Percentiles rank a stretch among this genome's conserved stretches.
Conservation (phyloP, 1,284 basidiomycete genomes). For the Singerocomus inundabilis region DNA sequence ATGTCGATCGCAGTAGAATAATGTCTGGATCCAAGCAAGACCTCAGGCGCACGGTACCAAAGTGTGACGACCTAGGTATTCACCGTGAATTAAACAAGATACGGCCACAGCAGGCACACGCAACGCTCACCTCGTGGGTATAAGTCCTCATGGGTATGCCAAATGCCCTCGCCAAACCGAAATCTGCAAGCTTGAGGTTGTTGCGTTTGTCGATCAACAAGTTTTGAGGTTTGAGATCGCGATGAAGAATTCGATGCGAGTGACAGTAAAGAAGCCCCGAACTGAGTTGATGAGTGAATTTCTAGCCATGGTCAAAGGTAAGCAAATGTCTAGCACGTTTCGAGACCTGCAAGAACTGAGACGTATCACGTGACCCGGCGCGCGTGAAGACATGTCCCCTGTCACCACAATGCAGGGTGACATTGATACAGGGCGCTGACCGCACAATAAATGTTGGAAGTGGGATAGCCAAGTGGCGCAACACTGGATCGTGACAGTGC, state of each 20-base stretch:
- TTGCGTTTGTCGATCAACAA: constrained; percentile 88
- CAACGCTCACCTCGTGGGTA: constrained; percentile 83
- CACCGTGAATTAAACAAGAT: constrained; percentile 13
- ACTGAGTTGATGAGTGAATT: constrained; percentile 87
- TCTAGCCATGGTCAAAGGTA: constrained; percentile 44
- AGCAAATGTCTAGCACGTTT: constrained; percentile 2
- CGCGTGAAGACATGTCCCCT: constrained; percentile 18
- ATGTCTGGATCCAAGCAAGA: constrained; percentile 91
- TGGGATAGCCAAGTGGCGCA: background rate
- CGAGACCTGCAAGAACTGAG: no score
- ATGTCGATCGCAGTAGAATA: constrained; percentile 98
- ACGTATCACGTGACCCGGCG: constrained; percentile 32
- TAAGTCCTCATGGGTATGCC: constrained; percentile 98
- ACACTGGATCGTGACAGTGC: constrained; percentile 4
- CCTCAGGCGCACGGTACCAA: constrained; percentile 98
- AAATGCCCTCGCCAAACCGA: constrained; percentile 94
- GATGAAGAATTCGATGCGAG: constrained; percentile 93
- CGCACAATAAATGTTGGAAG: background rate
- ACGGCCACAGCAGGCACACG: background rate
- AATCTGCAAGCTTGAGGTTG: constrained; percentile 95
- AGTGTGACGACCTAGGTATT: constrained; percentile 86
- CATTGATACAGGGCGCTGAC: constrained; percentile 17
- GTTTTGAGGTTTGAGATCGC: constrained; percentile 98
- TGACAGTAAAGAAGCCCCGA: constrained; percentile 94
- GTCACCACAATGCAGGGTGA: constrained; percentile 21